Evolutionary conservation across 2,329 filamentous ascomycete species (phyloP), one percentile per base, ranked within the genome.

Genomic region (Aspergillus ibericus): DNA sequence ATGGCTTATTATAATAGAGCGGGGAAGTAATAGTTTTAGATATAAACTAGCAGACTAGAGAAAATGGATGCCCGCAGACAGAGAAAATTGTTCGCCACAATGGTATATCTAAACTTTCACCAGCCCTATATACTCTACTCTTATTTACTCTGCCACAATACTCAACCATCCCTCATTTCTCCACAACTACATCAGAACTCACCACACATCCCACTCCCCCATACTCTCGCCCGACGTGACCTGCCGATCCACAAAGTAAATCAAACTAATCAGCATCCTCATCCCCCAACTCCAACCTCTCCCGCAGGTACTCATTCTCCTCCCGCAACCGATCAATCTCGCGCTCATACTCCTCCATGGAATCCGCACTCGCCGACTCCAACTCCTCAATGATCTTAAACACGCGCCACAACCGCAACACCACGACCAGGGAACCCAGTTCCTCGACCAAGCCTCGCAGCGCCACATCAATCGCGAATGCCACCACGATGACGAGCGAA

Each of bases 361-460:
- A 79, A 72, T 89, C 86, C 35, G 83, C 76, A 1, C 86, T 85
- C 8, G 85, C 86, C 6, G 87, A 80, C 29, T 83, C 83, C 60
- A 89, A 78, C 72, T 90, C 88, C 67, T 90, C 86, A 6, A 88
- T 83, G 53, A 90, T 88, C 76, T 90, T 89, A 70, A 89, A 84
- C 46, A 90, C 81, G 15, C 88, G 81, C 84, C 87, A 89, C 3
- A 90, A 77, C 54, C 88, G 84, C 46, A 90, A 75, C 4, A 89
- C 79, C 27, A 90, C 80, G 50, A 90, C 81, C n/a, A 90, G 77
- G 0, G 85, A 88, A 1, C 71, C 70, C 5, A 68, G 13, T 55
- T 49, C 38, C 18, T 42, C 38, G 0, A 42, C 38, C 18, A 42
- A 22, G 2, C 38, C 38, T 13, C 38, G 8, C 8, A 42, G 12